Evolutionary conservation across 768 basidiomycete species (phyloP).

Genomic region (Mycena rebaudengoi): DNA sequence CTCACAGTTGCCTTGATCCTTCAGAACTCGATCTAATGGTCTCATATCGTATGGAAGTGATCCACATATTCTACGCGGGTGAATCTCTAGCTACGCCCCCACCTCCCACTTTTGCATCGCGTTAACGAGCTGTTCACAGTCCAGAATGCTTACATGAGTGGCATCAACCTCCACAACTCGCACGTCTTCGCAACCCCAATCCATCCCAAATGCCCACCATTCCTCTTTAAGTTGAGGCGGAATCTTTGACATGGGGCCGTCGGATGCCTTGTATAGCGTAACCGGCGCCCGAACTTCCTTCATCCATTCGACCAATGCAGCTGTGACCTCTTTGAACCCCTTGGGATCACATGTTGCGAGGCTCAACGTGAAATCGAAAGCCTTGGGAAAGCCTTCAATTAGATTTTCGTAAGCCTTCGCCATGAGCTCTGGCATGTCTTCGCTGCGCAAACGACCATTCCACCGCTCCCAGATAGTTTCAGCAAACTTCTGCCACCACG

Average conservation of each 20-base stretch:
- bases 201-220: neutral
- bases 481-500: neutral
- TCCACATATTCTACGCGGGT: too few species aligned
- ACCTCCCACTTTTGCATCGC: slow-evolving; percentile 7
- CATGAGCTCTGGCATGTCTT: neutral
- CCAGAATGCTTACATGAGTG: neutral
- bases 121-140: neutral
- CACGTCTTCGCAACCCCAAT: neutral
- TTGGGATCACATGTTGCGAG: neutral
- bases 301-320: neutral
- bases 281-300: neutral
- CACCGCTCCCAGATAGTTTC: neutral
- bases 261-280: neutral
- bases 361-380: neutral
- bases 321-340: neutral
- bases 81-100: too few species aligned
- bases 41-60: too few species aligned
- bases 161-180: neutral
- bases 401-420: neutral
- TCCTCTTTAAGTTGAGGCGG: neutral
- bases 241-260: neutral
- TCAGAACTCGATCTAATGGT: too few species aligned
- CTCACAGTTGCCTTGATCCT: too few species aligned
- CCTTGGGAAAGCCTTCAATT: neutral
- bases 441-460: neutral